Base-by-base conservation (phyloP, 331 rosid genomes). In the Malus hybrid region DNA sequence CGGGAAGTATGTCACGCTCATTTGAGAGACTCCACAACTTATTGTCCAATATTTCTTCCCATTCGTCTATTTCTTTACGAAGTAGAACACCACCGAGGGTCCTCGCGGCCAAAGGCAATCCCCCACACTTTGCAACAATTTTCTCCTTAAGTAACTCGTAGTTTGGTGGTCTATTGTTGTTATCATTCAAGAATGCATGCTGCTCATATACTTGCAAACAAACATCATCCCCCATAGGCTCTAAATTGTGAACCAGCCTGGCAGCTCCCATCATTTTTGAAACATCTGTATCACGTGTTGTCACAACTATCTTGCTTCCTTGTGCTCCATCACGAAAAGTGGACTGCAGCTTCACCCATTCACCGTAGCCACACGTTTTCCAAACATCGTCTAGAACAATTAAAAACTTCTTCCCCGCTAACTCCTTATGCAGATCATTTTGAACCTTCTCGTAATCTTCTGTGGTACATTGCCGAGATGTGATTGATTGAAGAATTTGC, bases 271-370 rank as follows among this genome's bases (percentile, higher is more conserved):
- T 22, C 24, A 22, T 22, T 22, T 22, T 22, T 22, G 24, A 22
- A 22, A 22, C 24, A 22, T 22, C 24, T 75, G 58, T 6, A 9
- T 22, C 16, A 3, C 76, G 61, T 6, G 81, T 77, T 10, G 81
- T 77, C 42, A 70, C 65, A 1, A 70, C 3, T 46, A 77, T 70
- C 81, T 70, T 77, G 19, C 81, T 77, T 20, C 80, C 80, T 20
- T 1, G 15, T 5, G 80, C 70, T 34, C 80, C 75, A 13, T 18
- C 36, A 44, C 20, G 58, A 6, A 69, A 69, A 4, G 70, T 30
- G 8, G 48, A 19, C 14, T 65, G 73, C 70, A 77, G 8, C 2
- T 12, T 30, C 2, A 9, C 52, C 81, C 81, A 77, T 19, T 22
- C 5, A 8, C 5, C 7, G 2, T 61, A 50, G 26, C 30, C 12